phyloP scores from a whole-genome alignment of 345 rosid species.

The Laguncularia racemosa region DNA sequence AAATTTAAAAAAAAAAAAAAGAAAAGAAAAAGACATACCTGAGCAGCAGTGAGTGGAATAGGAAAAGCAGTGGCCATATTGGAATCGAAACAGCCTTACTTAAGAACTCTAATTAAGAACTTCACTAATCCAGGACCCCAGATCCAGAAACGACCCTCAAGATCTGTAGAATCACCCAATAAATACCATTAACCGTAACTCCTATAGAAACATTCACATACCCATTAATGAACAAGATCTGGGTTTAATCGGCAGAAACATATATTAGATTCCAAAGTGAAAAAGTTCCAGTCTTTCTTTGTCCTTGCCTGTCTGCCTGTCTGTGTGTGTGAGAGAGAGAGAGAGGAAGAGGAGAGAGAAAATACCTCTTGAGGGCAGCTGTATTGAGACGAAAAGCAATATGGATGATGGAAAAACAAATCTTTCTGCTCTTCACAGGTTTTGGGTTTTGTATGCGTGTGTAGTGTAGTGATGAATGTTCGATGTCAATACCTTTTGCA shows the following conservation, averaged over 20 bases:
- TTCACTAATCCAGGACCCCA: conserved; percentile 9
- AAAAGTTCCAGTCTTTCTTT: neutral
- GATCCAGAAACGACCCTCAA: conserved; percentile 8
- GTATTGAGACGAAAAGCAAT: neutral
- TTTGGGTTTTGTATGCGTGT: neutral
- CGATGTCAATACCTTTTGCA: neutral
- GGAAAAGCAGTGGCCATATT: conserved; percentile 32
- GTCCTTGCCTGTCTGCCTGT: too few relatives aligned
- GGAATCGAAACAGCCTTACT: neutral
- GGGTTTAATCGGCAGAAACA: neutral
- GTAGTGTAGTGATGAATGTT: too few relatives aligned
- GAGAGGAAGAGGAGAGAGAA: neutral
- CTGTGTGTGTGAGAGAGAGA: neutral
- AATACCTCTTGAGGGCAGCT: neutral
- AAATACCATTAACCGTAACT: neutral
- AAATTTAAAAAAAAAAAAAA: too few relatives aligned
- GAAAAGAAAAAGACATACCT: conserved; percentile 14
- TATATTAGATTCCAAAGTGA: neutral
- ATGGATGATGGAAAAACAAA: neutral
- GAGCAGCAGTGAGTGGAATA: conserved; percentile 31
- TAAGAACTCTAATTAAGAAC: neutral
- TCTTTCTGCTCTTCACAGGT: neutral
- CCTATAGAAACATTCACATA: neutral
- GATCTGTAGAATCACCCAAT: conserved; percentile 6
- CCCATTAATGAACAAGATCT: neutral